Base-by-base conservation (phyloP, 1,284 basidiomycete genomes). In the Tylopilus sp. region DNA sequence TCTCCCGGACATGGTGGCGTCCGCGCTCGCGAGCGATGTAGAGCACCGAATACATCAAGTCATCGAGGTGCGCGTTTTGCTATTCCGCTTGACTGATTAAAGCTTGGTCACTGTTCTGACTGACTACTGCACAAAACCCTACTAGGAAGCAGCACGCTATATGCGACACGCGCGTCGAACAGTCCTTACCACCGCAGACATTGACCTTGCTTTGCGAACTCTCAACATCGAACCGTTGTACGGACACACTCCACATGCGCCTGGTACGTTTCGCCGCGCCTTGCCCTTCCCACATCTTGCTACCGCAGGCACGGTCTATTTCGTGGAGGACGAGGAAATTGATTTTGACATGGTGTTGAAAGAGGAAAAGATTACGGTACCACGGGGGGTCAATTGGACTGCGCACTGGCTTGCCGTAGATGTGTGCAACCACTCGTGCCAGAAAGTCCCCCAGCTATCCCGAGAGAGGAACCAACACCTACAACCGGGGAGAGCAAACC, bases 331-430 rank as follows among this genome's bases (percentile, higher is more conserved):
- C 75, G 96, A 99, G 72, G 97, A 99, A 80, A 94, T 99, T 65
- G 97, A 99, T 81, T 96, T 99, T 75, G 95, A 97, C 75, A 93
- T 91, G 58, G 90, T 96, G 12, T 81, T 97, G 39, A 89, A 92
- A 60, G 93, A 94, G 72, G 93, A 95, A 76, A 92, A 95, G 77
- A 89, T 95, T 38, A 84, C 87, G 0, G 79, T 95, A 16, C 93
- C 94, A 0, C 90, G 91, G 71, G 91, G 91, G 49, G 89, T 93
- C 58, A 89, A 84, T 67, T 96, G 93, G 90, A 91, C 90, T 32
- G 95, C 96, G 6, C 97, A 99, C 78, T 99, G 97, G 98, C 86
- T 99, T 29, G 97, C 97, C 1, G 95, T 99, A 32, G 97, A 99
- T 77, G 98, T 47, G 94, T 99, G 6, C 97, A 99, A 77, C 97